Evolutionary conservation across 225 moss, liverwort and hornwort genomes (phyloP).

Genomic region (Takakia lepidozioides): DNA sequence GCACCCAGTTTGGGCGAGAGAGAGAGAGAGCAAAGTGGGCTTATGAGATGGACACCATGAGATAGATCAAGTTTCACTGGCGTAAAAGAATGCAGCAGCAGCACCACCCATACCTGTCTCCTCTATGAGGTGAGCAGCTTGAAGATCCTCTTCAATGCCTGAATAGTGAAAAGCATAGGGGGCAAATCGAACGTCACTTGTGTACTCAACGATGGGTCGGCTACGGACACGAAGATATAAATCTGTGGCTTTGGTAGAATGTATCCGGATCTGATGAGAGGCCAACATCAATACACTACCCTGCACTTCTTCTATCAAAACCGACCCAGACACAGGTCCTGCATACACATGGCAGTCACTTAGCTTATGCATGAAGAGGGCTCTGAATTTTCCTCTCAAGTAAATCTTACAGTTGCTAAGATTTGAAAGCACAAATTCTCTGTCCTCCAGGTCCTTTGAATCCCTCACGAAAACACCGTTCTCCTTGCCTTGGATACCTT

Average conservation of each 20-base stretch:
- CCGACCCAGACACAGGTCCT: conserved; percentile 83
- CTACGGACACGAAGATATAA: conserved; percentile 88
- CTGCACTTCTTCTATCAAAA: conserved; percentile 76
- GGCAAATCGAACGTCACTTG: conserved; percentile 71
- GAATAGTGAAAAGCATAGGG: conserved; percentile 68
- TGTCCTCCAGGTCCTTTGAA: conserved; percentile 53
- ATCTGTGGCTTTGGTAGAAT: conserved; percentile 76
- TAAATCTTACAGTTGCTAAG: conserved; percentile 73
- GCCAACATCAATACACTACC: conserved; percentile 74
- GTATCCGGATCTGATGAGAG: conserved; percentile 97
- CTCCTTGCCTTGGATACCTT: conserved; percentile 54
- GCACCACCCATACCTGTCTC: conserved; percentile 73
- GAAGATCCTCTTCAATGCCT: conserved; percentile 53
- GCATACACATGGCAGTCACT: conserved; percentile 67
- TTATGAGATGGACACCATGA: too few species aligned
- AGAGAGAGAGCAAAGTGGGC: too few species aligned
- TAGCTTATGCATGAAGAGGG: conserved; percentile 62
- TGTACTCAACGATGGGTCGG: conserved; percentile 84
- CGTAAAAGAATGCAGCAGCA: too few species aligned
- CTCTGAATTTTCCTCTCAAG: conserved; percentile 63
- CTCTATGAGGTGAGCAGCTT: conserved; percentile 67
- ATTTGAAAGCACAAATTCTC: conserved; percentile 70
- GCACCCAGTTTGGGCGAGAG: too few species aligned
- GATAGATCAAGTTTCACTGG: too few species aligned
- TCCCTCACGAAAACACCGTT: conserved; percentile 51